Evolutionary conservation across 2,329 filamentous ascomycete genomes (phyloP), one percentile per base, ranked within the genome.

Genomic region (Aschersonia sp.): DNA sequence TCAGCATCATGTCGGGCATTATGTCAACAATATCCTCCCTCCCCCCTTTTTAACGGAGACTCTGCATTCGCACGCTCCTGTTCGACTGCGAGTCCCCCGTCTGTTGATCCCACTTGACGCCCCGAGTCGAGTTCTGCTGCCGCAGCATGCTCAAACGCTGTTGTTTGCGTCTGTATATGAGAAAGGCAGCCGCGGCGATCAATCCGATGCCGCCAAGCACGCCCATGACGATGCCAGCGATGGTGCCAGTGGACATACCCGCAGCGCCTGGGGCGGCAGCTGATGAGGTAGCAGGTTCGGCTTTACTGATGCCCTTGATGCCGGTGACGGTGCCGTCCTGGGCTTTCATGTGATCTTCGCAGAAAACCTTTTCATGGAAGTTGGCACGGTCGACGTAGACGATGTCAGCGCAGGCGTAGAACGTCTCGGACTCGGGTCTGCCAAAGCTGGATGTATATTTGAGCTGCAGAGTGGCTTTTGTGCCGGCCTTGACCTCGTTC

Each of bases 201-300:
- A 86, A 60, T 1, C 72, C 70, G 4, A 78, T 73, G 43, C 78
- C 84, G 7, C 76, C 68, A 6, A 91, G 62, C 3, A 79, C 74
- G 32, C 85, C 86, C 51, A 89, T 70, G 2, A 84, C 83, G 50
- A 86, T 82, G 1, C 85, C 85, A 3, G 85, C 85, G 57, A 89
- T 87, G 28, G 78, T 75, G 42, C 84, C 84, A 28, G 77, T 77
- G 10, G 79, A 81, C 9, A 89, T 68, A 2, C 59, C 60, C 47
- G 54, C 20, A 20, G 20, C 20, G 20, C 20, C 20, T 20, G 20
- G 20, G 20, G 20, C 20, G 20, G 20, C 20, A 20, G 20, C 20
- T 20, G 20, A 20, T 20, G 20, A 20, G 2, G 20, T 20, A 20
- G 20, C 20, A 20, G 20, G 20, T 12, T 38, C 35, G 35, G 35